Percentiles rank a stretch among this genome's conserved stretches.
phyloP scores from a whole-genome alignment of 148 eudicot genomes.

The Camellia japonica region DNA sequence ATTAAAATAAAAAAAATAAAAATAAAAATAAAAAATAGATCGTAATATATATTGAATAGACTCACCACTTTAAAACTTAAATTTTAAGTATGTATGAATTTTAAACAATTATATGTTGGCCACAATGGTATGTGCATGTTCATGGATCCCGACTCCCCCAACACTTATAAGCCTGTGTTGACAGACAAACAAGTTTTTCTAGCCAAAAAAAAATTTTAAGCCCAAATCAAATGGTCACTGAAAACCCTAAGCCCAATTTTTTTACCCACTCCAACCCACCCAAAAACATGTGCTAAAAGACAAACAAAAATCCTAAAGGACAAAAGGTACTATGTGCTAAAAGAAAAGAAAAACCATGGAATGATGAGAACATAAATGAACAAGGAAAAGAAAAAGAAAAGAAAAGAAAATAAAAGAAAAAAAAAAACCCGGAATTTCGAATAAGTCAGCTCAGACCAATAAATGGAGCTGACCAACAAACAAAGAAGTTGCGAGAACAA shows the following conservation, averaged over 20 bases:
- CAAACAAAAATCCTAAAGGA: neutral
- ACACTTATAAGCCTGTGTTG: neutral
- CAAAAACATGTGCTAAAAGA: neutral
- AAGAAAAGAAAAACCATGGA: too few relatives aligned
- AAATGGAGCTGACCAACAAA: too few relatives aligned
- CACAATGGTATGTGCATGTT: neutral
- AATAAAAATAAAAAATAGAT: neutral
- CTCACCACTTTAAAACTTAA: neutral
- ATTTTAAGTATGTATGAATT: too few relatives aligned
- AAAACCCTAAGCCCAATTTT: too few relatives aligned
- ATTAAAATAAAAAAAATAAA: too few relatives aligned
- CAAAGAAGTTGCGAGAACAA: too few relatives aligned
- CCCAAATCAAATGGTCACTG: neutral
- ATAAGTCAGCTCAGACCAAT: too few relatives aligned
- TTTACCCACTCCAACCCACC: too few relatives aligned
- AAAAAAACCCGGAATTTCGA: neutral
- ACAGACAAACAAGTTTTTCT: neutral
- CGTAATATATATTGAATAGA: neutral
- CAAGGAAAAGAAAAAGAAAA: neutral
- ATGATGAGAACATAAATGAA: too few relatives aligned
- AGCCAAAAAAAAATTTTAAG: neutral
- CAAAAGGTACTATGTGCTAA: too few relatives aligned
- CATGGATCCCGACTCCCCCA: neutral
- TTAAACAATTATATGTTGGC: too few relatives aligned
- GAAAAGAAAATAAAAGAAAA: too few relatives aligned